These are phyloP conservation scores for Populus hybrid DNA, from an alignment of 441 rosid species.

Conservation along the genomic window DNA sequence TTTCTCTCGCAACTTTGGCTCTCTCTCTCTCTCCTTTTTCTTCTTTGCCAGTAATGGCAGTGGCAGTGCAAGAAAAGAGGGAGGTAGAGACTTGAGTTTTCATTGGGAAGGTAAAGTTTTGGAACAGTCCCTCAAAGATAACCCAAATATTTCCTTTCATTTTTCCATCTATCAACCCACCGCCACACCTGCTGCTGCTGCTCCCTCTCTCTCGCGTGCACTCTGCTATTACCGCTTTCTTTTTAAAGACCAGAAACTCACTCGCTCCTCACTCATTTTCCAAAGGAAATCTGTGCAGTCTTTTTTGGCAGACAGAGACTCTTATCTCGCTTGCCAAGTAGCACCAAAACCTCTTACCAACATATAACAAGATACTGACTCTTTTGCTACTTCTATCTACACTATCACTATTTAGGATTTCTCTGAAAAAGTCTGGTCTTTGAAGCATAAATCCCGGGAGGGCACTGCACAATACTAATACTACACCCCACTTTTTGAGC, in stretches of 20 bases:
- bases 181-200: slow-evolving; percentile 1
- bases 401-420: slow-evolving; percentile 53
- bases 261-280: too few relatives aligned
- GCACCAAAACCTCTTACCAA: slow-evolving; percentile 37
- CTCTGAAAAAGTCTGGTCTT: slow-evolving; percentile 66
- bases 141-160: background rate
- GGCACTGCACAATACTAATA: slow-evolving; percentile 27
- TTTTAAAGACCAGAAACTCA: slow-evolving; percentile 11
- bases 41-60: slow-evolving; percentile 68
- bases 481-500: slow-evolving; percentile 32
- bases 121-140: slow-evolving; percentile 20
- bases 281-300: slow-evolving; percentile 45
- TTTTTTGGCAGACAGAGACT: slow-evolving; percentile 23
- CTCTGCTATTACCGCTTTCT: slow-evolving; percentile 9
- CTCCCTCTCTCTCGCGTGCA: slow-evolving; percentile 27
- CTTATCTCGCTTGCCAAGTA: slow-evolving; percentile 21
- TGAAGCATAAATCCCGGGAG: slow-evolving; percentile 96
- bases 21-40: slow-evolving; percentile 15
- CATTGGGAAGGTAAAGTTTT: slow-evolving; percentile 80
- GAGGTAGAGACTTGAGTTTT: slow-evolving; percentile 37
- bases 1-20: slow-evolving; percentile 12
- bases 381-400: slow-evolving; percentile 19
- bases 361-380: slow-evolving; percentile 30
- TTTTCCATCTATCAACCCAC: background rate
- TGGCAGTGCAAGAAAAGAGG: slow-evolving; percentile 54